Evolutionary conservation across 1,284 basidiomycete genomes (phyloP).

Genomic region (Phenoliferia sp.): DNA sequence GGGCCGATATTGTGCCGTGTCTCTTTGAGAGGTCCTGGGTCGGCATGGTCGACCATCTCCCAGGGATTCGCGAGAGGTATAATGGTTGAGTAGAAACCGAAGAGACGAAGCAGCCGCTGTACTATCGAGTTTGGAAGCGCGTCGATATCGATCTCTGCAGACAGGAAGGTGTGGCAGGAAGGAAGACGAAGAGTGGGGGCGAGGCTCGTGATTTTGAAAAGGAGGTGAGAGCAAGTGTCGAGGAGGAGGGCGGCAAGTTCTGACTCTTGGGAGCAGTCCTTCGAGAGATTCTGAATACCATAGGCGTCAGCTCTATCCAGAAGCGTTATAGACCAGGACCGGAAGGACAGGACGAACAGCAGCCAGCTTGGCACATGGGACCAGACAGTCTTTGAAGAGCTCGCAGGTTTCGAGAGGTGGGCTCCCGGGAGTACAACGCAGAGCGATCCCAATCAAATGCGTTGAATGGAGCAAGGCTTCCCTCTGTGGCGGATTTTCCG

Average conservation of each 20-base stretch:
- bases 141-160: slow-evolving; percentile 3
- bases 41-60: slow-evolving; percentile 29
- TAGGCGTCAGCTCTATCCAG: not conserved
- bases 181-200: slow-evolving; percentile 3
- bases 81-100: slow-evolving; percentile 8
- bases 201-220: slow-evolving; percentile 20
- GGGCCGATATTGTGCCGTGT: slow-evolving; percentile 26
- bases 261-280: not conserved
- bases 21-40: not conserved
- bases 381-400: slow-evolving; percentile 16
- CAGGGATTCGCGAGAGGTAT: slow-evolving; percentile 19
- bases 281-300: not conserved
- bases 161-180: slow-evolving; percentile 7
- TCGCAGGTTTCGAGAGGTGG: slow-evolving; percentile 8
- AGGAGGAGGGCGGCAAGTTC: slow-evolving; percentile 15
- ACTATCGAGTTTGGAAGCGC: slow-evolving; percentile 16
- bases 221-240: slow-evolving; percentile 22
- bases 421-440: slow-evolving; percentile 12
- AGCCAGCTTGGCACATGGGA: slow-evolving; percentile 5
- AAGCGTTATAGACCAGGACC: too few species aligned
- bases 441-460: slow-evolving; percentile 14
- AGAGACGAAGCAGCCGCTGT: slow-evolving; percentile 19
- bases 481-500: not conserved
- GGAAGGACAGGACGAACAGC: slow-evolving; percentile 18
- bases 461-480: slow-evolving; percentile 6